Base-by-base conservation (phyloP, 2,329 filamentous ascomycete species). In the Huntiella bhutanensis region DNA sequence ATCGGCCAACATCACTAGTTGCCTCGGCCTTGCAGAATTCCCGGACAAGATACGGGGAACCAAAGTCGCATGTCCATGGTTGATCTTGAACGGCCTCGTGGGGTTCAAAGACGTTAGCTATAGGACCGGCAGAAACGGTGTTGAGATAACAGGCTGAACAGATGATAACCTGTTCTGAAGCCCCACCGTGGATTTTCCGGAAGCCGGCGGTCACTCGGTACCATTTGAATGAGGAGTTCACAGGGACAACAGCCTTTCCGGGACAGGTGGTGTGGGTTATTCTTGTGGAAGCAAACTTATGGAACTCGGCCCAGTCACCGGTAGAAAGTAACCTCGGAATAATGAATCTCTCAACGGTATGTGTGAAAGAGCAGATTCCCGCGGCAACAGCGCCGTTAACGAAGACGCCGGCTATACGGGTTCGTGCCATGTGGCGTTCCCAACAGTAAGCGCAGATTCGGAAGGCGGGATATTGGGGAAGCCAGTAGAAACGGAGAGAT, bases 371-470 rank as follows among this genome's bases (percentile, higher is more conserved):
- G 7, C 22, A 28, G 22, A 28, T 28, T 7, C 35, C 46, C 17
- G 36, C 34, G 17, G 17, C 5, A 16, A 45, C 8, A 16, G 19
- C 5, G 3, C 13, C 40, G 4, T 35, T 33, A 8, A 32, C 12
- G 13, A 68, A 67, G 0, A 55, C 45, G 0, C 43, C 13, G 0
- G 55, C 53, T 3, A 66, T 55, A 0, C 36, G 39, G 0, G 61
- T 63, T 0, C 45, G 16, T 16, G 56, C 49, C 10, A 68, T 58
- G 48, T 63, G 46, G 28, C 63, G 60, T 4, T 57, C 55, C 33
- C 65, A 60, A 51, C 66, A 69, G 16, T 57, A 54, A 1, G 62
- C 63, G 51, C 65, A 69, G 33, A 67, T 54, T 3, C 59, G 47
- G 17, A 59, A 64, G 1, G 55, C 52, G 0, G 60, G 56, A 2